Evolutionary conservation across 2,329 filamentous ascomycete species (phyloP).

Genomic region (Xylariaceae sp.): DNA sequence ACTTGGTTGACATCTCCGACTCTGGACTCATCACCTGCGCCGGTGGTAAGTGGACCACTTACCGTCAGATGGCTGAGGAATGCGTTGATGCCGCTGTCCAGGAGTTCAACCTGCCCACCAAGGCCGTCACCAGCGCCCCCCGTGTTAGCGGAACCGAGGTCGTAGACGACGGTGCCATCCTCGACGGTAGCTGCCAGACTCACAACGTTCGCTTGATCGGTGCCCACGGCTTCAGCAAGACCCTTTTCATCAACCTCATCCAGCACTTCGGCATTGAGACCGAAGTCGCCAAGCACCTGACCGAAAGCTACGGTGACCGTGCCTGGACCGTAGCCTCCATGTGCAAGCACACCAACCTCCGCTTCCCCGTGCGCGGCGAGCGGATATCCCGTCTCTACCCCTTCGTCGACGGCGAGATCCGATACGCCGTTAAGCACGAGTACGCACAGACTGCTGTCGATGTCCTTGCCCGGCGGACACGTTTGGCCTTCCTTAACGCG

Average conservation of each 20-base stretch:
- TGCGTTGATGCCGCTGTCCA: constrained; percentile 75
- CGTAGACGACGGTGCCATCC: constrained; percentile 63
- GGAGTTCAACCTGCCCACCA: constrained; percentile 58
- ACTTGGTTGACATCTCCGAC: constrained; percentile 72
- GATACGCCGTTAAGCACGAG: constrained; percentile 82
- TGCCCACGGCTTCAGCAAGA: constrained; percentile 80
- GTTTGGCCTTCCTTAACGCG: constrained; percentile 85
- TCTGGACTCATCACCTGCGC: constrained; percentile 80
- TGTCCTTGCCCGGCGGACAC: constrained; percentile 76
- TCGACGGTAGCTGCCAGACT: constrained; percentile 69
- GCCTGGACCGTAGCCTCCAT: constrained; percentile 86
- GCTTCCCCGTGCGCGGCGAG: constrained; percentile 78
- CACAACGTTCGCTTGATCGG: constrained; percentile 76
- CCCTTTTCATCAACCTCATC: constrained; percentile 90
- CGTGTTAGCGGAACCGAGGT: constrained; percentile 64
- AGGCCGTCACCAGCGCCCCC: constrained; percentile 53
- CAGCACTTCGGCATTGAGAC: constrained; percentile 91
- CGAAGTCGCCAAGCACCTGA: constrained; percentile 84
- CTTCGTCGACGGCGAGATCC: constrained; percentile 86
- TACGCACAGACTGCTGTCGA: constrained; percentile 89
- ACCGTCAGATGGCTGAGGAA: constrained; percentile 89
- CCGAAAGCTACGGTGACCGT: constrained; percentile 82
- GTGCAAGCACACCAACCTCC: constrained; percentile 67
- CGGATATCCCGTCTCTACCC: constrained; percentile 78
- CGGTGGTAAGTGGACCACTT: constrained; percentile 90